These are phyloP conservation scores for Botryosphaeria agaves DNA, from an alignment of 2,329 filamentous ascomycete species.

Conservation along the genomic window DNA sequence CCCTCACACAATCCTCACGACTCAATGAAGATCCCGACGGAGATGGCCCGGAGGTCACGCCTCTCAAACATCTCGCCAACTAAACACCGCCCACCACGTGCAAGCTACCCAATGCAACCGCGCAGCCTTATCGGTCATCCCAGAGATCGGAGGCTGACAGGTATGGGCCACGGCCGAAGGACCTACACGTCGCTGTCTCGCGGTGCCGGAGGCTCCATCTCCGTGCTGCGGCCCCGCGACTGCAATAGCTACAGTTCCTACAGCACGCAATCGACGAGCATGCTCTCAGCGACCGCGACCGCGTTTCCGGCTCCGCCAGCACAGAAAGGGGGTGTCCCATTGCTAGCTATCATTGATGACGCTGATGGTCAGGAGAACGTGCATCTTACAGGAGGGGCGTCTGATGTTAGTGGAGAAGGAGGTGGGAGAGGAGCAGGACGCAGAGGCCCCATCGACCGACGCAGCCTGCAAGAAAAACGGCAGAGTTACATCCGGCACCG, in stretches of 20 bases:
- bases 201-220: no score
- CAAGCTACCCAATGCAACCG: conserved; percentile 10
- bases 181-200: conserved; percentile 12
- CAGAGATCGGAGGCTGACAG: conserved; percentile 14
- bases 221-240: conserved; percentile 10
- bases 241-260: conserved; percentile 19
- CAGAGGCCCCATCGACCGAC: conserved; percentile 18
- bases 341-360: no score
- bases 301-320: conserved; percentile 18
- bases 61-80: conserved; percentile 12
- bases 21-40: conserved; percentile 24
- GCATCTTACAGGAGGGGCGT: no score
- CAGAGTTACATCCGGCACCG: conserved; percentile 24
- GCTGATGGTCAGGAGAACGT: no score
- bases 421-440: conserved; percentile 11
- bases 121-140: conserved; percentile 11
- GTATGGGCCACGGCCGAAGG: conserved; percentile 14
- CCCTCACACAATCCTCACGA: conserved; percentile 22
- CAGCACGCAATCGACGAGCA: conserved; percentile 20
- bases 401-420: no score
- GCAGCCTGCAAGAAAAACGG: conserved; percentile 22
- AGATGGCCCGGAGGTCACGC: conserved; percentile 19
- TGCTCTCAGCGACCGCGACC: conserved; percentile 20
- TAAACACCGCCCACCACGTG: conserved; percentile 12
- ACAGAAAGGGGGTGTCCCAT: no score